phyloP scores from a whole-genome alignment of 768 basidiomycete species.

The Podaxis sp. region DNA sequence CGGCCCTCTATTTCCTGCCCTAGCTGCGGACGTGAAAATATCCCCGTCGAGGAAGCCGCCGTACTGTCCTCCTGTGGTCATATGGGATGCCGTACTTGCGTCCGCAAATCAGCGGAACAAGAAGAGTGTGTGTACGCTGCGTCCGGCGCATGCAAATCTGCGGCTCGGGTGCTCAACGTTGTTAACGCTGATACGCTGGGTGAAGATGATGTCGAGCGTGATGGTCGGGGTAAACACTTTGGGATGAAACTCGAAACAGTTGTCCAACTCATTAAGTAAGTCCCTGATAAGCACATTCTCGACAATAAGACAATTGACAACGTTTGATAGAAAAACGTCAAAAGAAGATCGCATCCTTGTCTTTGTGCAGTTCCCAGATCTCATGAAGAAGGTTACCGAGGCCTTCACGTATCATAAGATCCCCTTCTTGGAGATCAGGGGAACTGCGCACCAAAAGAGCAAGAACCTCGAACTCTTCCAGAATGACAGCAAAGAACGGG shows the following conservation, averaged over 20 bases:
- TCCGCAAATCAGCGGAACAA: conserved; percentile 65
- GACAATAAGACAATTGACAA: conserved; percentile 10
- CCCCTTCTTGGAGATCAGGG: conserved; percentile 77
- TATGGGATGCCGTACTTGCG: conserved; percentile 76
- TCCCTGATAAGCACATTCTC: conserved; percentile 7
- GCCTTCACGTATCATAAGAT: conserved; percentile 73
- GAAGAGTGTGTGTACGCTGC: conserved; percentile 81
- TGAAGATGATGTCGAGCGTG: conserved; percentile 71
- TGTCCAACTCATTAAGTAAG: conserved; percentile 72
- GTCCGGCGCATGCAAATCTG: conserved; percentile 70
- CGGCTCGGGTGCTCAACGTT: conserved; percentile 78
- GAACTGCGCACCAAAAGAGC: conserved; percentile 72
- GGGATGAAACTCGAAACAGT: conserved; percentile 82
- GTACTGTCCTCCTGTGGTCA: conserved; percentile 93
- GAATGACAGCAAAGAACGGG: conserved; percentile 70
- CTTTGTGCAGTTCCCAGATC: conserved; percentile 95
- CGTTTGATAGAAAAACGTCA: conserved; percentile 56
- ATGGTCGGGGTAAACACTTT: conserved; percentile 73
- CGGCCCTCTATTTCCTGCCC: conserved; percentile 64
- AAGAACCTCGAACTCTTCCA: conserved; percentile 87
- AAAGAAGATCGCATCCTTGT: conserved; percentile 82
- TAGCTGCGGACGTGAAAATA: conserved; percentile 49
- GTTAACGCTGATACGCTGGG: conserved; percentile 79
- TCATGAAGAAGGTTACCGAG: conserved; percentile 88
- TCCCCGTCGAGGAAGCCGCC: conserved; percentile 69